Conservation (phyloP, 83 land plant species). For the Picea mariana region DNA sequence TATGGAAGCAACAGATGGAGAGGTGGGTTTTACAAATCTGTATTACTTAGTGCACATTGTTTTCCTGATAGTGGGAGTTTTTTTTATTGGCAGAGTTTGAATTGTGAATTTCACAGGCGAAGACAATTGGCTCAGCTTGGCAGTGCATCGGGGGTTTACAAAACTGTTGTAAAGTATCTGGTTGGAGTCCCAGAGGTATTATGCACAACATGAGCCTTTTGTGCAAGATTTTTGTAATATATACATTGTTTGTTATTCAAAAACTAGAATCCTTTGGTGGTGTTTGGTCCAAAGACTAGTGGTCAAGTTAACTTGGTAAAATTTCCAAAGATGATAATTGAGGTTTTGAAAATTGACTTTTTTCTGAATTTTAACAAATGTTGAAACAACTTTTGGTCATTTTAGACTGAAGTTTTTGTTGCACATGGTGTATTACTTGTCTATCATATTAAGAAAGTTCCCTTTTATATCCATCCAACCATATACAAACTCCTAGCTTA, state of each 20-base stretch:
- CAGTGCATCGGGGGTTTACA: slow-evolving; percentile 91
- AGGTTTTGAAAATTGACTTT: too few species aligned
- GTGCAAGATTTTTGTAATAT: background rate
- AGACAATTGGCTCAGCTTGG: slow-evolving; percentile 92
- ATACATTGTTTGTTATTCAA: background rate
- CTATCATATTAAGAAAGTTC: too few species aligned
- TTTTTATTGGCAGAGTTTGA: background rate
- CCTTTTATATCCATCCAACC: too few species aligned
- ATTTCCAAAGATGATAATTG: too few species aligned
- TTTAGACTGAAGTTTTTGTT: too few species aligned
- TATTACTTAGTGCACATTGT: background rate
- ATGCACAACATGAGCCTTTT: background rate
- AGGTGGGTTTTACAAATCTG: slow-evolving; percentile 46
- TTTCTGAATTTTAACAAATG: too few species aligned
- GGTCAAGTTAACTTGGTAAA: too few species aligned
- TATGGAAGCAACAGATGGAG: slow-evolving; percentile 99
- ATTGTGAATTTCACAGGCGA: slow-evolving; percentile 57
- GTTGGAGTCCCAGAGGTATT: slow-evolving; percentile 97
- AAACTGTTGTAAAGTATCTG: slow-evolving; percentile 88
- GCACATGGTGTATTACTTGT: too few species aligned
- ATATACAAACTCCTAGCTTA: too few species aligned
- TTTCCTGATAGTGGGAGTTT: background rate
- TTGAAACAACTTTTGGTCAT: too few species aligned
- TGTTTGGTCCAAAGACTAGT: too few species aligned
- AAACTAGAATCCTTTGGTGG: background rate